phyloP scores from a whole-genome alignment of 768 basidiomycete genomes.

The Strobilomyces dryophilus region DNA sequence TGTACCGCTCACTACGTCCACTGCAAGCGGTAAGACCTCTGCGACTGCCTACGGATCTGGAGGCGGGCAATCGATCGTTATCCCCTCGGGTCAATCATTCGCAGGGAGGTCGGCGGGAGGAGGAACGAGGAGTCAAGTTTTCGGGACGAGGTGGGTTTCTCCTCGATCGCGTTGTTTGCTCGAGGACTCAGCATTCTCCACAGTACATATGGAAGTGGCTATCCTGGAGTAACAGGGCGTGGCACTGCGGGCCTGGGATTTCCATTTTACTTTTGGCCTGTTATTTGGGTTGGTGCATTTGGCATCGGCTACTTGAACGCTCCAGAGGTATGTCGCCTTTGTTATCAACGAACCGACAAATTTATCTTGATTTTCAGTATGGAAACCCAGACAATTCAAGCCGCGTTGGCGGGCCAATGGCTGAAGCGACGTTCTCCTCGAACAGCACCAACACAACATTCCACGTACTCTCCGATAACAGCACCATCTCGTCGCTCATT shows the following conservation, averaged over 20 bases:
- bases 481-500: constrained; percentile 43
- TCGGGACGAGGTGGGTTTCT: constrained; percentile 38
- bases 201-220: constrained; percentile 61
- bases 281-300: constrained; percentile 41
- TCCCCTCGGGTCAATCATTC: constrained; percentile 44
- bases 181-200: neutral
- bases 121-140: constrained; percentile 42
- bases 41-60: constrained; percentile 34
- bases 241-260: constrained; percentile 50
- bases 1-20: constrained; percentile 18
- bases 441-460: constrained; percentile 38
- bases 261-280: constrained; percentile 66
- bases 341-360: neutral
- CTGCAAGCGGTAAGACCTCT: constrained; percentile 21
- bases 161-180: neutral
- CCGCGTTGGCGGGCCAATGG: constrained; percentile 46
- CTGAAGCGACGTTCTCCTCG: constrained; percentile 38
- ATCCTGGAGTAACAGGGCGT: constrained; percentile 44
- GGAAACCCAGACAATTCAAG: constrained; percentile 41
- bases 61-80: constrained; percentile 29
- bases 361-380: constrained; percentile 34
- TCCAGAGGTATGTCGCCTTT: constrained; percentile 35
- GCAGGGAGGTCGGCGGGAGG: constrained; percentile 51
- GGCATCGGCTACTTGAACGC: constrained; percentile 33
- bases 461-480: constrained; percentile 45